Conservation (phyloP, 345 rosid species). For the Anacardium occidentale region DNA sequence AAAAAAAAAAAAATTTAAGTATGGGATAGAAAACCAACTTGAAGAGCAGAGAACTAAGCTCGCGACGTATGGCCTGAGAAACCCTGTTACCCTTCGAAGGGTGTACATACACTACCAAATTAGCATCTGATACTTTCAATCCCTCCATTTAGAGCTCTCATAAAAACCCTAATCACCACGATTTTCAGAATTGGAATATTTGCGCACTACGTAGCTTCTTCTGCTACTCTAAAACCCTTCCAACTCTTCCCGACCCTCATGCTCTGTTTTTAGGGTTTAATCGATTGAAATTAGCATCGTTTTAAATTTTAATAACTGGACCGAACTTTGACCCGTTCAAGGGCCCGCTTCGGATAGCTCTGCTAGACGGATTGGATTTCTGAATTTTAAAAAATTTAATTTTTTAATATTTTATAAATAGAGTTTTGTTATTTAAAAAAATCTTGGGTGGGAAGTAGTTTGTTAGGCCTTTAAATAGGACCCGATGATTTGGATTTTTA, state of each 20-base stretch:
- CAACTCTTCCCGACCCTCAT: neutral
- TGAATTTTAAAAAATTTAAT: no score
- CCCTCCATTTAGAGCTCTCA: constrained; percentile 55
- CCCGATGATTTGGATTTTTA: no score
- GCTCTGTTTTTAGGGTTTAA: constrained; percentile 10
- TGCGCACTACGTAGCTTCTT: neutral
- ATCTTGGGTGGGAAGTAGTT: no score
- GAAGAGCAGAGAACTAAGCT: constrained; percentile 80
- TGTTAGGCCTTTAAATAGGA: no score
- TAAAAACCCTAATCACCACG: neutral
- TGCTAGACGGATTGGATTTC: no score
- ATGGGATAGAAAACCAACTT: constrained; percentile 38
- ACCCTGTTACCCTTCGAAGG: constrained; percentile 61
- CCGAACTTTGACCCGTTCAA: no score
- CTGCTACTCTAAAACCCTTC: constrained; percentile 8
- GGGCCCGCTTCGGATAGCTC: no score
- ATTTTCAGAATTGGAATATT: neutral
- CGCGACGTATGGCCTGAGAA: constrained; percentile 61
- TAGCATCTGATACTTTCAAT: constrained; percentile 53
- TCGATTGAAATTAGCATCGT: no score
- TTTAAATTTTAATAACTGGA: no score
- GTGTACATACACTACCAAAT: constrained; percentile 57
- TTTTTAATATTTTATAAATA: no score
- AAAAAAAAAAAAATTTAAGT: neutral
- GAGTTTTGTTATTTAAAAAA: no score